phyloP scores from a whole-genome alignment of 2,329 filamentous ascomycete genomes.

The Penicillium aurantiogriseum region DNA sequence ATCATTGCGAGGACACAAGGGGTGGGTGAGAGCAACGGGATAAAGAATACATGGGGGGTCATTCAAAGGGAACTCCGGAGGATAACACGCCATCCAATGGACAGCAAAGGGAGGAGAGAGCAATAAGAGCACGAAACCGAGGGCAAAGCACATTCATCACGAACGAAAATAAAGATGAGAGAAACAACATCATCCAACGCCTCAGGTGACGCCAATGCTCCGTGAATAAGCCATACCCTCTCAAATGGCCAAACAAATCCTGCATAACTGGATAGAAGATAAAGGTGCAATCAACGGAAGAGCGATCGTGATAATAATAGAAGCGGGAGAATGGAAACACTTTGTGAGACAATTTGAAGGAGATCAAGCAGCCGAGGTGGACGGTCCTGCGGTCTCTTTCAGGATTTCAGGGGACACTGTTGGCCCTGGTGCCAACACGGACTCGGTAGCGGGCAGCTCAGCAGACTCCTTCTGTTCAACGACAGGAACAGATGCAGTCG shows the following conservation, averaged over 20 bases:
- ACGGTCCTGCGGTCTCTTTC: constrained; percentile 1
- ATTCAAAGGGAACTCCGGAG: not conserved
- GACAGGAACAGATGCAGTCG: constrained; percentile 11
- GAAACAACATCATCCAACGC: not conserved
- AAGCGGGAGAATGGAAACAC: not conserved
- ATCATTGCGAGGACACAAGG: not conserved
- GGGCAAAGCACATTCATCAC: not conserved
- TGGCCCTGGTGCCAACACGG: not conserved
- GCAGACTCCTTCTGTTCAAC: constrained; percentile 9
- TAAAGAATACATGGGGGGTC: constrained; percentile 7
- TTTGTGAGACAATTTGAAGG: not conserved
- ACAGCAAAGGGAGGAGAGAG: not conserved
- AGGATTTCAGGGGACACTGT: not conserved
- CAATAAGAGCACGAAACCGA: not conserved
- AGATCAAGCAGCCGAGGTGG: not conserved
- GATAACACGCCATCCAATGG: not conserved
- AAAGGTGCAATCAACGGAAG: not conserved
- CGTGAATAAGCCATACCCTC: not conserved
- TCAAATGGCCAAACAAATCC: not conserved
- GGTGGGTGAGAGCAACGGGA: not conserved
- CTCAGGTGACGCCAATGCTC: not conserved
- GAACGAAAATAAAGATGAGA: not conserved
- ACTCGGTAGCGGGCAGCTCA: not conserved
- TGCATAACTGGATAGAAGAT: not conserved
- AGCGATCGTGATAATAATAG: not conserved